Conservation (phyloP, 345 rosid genomes). For the Lumnitzera racemosa region DNA sequence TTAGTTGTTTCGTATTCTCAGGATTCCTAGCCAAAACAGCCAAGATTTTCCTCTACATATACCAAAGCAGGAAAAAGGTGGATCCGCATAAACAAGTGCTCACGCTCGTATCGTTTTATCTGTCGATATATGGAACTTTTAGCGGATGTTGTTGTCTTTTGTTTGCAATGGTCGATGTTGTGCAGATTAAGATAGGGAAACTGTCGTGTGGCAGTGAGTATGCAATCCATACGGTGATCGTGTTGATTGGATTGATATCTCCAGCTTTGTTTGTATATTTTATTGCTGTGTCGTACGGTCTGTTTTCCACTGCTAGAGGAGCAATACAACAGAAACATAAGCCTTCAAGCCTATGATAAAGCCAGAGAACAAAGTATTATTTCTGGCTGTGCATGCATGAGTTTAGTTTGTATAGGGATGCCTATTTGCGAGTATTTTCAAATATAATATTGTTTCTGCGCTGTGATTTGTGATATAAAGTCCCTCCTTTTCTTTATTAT, state of each 20-base stretch:
- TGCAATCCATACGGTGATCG: not conserved
- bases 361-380: too few relatives aligned
- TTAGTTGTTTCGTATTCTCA: constrained; percentile 17
- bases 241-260: not conserved
- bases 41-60: constrained; percentile 11
- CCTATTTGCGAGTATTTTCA: too few relatives aligned
- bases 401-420: too few relatives aligned
- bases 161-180: constrained; percentile 10
- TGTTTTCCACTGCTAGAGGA: too few relatives aligned
- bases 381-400: too few relatives aligned
- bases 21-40: constrained; percentile 15
- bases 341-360: too few relatives aligned
- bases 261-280: constrained; percentile 3
- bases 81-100: not conserved
- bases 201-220: constrained; percentile 4
- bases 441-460: too few relatives aligned
- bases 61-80: not conserved
- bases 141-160: constrained; percentile 7
- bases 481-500: too few relatives aligned
- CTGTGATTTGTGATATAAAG: too few relatives aligned
- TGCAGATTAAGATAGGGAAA: constrained; percentile 11
- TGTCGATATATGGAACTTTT: constrained; percentile 12
- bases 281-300: constrained; percentile 7
- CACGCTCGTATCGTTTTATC: constrained; percentile 1
- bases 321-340: too few relatives aligned